phyloP scores from a whole-genome alignment of 768 basidiomycete species.

The Krasilnikovozyma curviuscula region DNA sequence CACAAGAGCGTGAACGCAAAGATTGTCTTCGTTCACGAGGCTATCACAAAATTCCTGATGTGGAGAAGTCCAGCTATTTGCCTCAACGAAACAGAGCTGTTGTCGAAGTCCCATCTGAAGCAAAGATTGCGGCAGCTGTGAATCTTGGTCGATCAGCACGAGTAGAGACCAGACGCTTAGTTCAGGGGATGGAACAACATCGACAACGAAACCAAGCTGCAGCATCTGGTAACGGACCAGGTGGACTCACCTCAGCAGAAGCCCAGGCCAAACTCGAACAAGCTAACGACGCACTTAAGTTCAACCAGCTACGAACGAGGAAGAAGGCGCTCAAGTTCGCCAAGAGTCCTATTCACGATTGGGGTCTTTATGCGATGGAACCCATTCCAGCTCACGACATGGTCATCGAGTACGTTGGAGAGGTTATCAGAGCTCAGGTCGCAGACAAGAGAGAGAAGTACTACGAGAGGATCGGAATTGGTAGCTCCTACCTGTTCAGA shows the following conservation, averaged over 20 bases:
- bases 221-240: constrained; percentile 39
- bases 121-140: background rate
- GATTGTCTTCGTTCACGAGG: constrained; percentile 74
- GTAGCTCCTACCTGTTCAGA: constrained; percentile 90
- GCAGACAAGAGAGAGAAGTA: constrained; percentile 94
- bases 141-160: background rate
- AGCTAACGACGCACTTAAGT: constrained; percentile 57
- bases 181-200: no score
- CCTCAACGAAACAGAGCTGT: constrained; percentile 41
- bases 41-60: constrained; percentile 81
- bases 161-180: background rate
- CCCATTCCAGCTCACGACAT: constrained; percentile 82
- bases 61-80: constrained; percentile 78
- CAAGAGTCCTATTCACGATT: constrained; percentile 88
- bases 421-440: constrained; percentile 82
- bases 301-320: constrained; percentile 91
- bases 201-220: no score
- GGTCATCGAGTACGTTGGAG: constrained; percentile 99
- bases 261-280: no score
- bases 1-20: constrained; percentile 13
- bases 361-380: constrained; percentile 97
- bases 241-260: no score
- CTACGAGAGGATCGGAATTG: constrained; percentile 92
- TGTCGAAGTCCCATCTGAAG: constrained; percentile 11
- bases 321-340: constrained; percentile 96